These are phyloP conservation scores for Ganoderma resinaceum DNA, from an alignment of 1,284 basidiomycete genomes.

Conservation along the genomic window DNA sequence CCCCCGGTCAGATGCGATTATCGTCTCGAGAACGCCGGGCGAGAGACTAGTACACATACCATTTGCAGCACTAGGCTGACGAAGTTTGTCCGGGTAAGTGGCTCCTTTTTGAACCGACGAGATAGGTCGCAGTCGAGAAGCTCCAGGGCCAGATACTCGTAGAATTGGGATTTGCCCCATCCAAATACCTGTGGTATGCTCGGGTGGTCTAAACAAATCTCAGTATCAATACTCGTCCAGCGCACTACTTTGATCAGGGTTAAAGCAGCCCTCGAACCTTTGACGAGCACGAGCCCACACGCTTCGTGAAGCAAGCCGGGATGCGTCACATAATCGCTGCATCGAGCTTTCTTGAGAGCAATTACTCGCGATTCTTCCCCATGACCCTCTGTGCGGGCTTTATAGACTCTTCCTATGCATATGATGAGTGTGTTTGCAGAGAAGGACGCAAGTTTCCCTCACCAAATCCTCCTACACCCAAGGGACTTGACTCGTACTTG, in stretches of 20 bases:
- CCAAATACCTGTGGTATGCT: not conserved
- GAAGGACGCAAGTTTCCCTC: not conserved
- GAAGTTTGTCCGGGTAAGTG: not conserved
- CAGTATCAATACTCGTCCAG: not conserved
- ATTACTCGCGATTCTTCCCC: not conserved
- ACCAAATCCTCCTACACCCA: not conserved
- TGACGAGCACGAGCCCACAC: not conserved
- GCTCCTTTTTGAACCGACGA: not conserved
- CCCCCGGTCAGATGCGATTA: not conserved
- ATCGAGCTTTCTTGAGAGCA: not conserved
- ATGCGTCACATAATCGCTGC: not conserved
- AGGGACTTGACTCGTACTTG: not conserved
- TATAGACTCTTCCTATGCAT: not conserved
- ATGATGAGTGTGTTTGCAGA: not conserved
- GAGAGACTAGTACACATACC: not conserved
- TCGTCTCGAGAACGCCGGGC: not conserved
- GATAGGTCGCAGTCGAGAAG: not conserved
- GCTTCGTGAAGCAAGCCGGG: not conserved
- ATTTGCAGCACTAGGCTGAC: not conserved
- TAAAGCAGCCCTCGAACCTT: not conserved
- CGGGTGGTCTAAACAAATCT: not conserved
- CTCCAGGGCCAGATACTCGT: not conserved
- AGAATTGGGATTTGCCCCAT: not conserved
- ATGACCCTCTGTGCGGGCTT: not conserved
- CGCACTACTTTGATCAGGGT: not conserved